Base-by-base conservation (phyloP, 192 early-diverging fungal genomes). In the Coemansia sp. region DNA sequence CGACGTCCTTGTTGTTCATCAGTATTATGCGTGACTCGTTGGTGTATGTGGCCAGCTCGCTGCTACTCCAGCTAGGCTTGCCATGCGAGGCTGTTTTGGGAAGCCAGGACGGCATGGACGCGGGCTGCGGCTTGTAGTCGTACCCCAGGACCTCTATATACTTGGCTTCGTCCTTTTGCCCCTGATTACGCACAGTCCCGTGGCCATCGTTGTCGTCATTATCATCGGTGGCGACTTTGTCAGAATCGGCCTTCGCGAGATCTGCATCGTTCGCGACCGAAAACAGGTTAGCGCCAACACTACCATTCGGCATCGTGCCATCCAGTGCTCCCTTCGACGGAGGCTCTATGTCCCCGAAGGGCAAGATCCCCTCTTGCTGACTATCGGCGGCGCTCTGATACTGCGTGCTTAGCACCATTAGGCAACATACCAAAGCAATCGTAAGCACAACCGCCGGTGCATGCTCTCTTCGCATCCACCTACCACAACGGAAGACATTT, bases 61-160 rank as follows among this genome's bases (percentile, higher is more conserved):
- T 48, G 41, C 57, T 36, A 27, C n/a, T 60, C 55, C 25, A 58
- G 15, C 55, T 32, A 17, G 55, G 17, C 55, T 39, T 62, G 32
- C 45, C 55, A 4, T 66, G 39, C 3, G 55, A 58, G 1, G 67
- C 2, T 25, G 37, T 38, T 29, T 66, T 67, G 44, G 79, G 79
- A 51, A 71, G 68, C 79, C 74, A 82, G 9, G 79, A 77, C 17
- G 79, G 79, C 74, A 76, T 76, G 23, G 71, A 9, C 8, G 42
- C 63, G 29, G 62, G 17, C 31, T 73, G 70, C 15, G 79, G 79
- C 14, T 44, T 58, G 62, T 77, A 76, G n/a, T 64, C 27, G 42
- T 62, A 64, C 7, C 72, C 75, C 9, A 82, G 62, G 0, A 77
- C 79, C 42, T 82, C 74, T 11, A 82, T 74, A n/a, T 74, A 73